A percentile compares a stretch with the other conserved stretches of the same genome.
Conservation (phyloP, 495 filamentous ascomycete genomes). For the Trichoderma orchidacearum region DNA sequence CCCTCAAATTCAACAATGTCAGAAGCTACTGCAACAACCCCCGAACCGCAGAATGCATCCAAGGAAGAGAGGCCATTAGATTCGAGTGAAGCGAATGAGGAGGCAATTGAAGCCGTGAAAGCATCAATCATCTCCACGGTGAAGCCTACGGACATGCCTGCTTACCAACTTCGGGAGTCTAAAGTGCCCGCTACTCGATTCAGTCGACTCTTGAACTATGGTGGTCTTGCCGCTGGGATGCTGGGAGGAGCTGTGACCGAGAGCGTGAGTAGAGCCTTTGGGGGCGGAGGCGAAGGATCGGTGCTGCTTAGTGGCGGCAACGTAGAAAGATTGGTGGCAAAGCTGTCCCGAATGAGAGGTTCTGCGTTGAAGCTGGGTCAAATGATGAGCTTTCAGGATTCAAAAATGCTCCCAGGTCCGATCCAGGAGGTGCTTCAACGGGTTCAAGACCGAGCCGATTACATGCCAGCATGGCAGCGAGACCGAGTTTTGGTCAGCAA, state of each 20-base stretch:
- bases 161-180: conserved; percentile 74
- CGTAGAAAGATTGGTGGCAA: conserved; percentile 82
- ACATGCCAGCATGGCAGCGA: conserved; percentile 90
- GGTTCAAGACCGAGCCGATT: conserved; percentile 93
- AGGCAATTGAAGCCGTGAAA: not conserved
- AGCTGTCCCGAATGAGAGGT: conserved; percentile 89
- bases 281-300: conserved; percentile 48
- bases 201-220: conserved; percentile 85
- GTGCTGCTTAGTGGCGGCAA: conserved; percentile 81
- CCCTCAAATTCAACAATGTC: not conserved
- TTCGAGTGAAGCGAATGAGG: not conserved
- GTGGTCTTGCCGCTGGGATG: conserved; percentile 87
- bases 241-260: conserved; percentile 86
- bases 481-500: conserved; percentile 67
- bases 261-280: conserved; percentile 54
- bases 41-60: not conserved
- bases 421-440: conserved; percentile 81
- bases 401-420: conserved; percentile 81
- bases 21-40: not conserved
- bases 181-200: conserved; percentile 80
- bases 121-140: not conserved
- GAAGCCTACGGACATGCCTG: not conserved
- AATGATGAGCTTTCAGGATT: conserved; percentile 95
- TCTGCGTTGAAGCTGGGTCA: conserved; percentile 97
- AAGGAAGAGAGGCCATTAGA: not conserved